Conservation (phyloP, 305 asterid species). For the Fraxinus sp. region DNA sequence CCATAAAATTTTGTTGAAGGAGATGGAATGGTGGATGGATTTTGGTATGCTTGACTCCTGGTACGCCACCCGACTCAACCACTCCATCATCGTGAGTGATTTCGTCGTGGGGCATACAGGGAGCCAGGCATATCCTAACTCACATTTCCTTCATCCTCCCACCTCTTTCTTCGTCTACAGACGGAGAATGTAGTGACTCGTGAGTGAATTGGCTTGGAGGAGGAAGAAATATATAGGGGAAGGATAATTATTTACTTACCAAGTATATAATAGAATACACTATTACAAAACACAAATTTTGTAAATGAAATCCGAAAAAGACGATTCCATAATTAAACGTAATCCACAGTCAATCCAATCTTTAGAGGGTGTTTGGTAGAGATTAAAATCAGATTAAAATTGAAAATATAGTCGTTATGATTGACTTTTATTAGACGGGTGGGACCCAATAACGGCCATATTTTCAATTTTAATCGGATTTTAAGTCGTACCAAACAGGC, state of each 20-base stretch:
- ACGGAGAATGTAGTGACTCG: not conserved
- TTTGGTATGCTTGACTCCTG: not conserved
- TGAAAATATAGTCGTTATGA: too few relatives aligned
- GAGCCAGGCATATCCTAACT: constrained; percentile 5
- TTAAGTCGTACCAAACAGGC: too few relatives aligned
- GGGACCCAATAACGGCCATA: too few relatives aligned
- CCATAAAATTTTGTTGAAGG: not conserved
- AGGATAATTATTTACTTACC: not conserved
- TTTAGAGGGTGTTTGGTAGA: too few relatives aligned
- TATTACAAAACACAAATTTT: not conserved
- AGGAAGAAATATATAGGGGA: not conserved
- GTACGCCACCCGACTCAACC: not conserved
- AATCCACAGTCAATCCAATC: not conserved
- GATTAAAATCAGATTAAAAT: too few relatives aligned
- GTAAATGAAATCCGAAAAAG: not conserved
- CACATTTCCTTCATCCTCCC: not conserved
- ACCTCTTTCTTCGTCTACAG: not conserved
- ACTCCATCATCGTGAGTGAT: not conserved
- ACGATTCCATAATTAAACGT: not conserved
- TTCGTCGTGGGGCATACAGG: constrained; percentile 8
- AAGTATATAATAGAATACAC: not conserved
- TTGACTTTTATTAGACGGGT: too few relatives aligned
- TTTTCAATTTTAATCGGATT: too few relatives aligned
- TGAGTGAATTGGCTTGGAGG: not conserved
- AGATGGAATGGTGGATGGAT: not conserved